Conservation (phyloP, 768 basidiomycete species). For the Scleroderma citrinum region DNA sequence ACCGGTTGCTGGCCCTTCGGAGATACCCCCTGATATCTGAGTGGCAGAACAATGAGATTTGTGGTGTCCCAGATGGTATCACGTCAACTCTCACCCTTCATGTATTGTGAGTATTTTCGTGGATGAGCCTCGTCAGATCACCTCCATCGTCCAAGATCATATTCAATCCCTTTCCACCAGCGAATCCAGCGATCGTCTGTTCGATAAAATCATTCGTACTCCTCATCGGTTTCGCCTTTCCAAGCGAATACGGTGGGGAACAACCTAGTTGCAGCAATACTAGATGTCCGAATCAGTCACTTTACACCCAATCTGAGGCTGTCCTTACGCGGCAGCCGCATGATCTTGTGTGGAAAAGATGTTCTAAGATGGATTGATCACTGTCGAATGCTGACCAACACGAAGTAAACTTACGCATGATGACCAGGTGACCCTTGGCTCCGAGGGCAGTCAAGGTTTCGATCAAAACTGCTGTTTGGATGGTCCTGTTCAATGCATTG, state of each 20-base stretch:
- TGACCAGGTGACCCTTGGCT: constrained; percentile 97
- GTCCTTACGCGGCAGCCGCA: constrained; percentile 87
- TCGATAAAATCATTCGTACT: constrained; percentile 98
- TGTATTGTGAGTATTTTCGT: constrained; percentile 91
- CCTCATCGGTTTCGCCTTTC: constrained; percentile 99
- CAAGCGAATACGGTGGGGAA: constrained; percentile 98
- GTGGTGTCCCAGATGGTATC: too few relatives aligned
- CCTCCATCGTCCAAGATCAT: constrained; percentile 99
- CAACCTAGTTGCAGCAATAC: constrained; percentile 96
- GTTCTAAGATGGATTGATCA: constrained; percentile 49
- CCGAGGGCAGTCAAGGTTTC: constrained; percentile 95
- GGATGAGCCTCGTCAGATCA: constrained; percentile 90
- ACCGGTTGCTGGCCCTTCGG: constrained; percentile 99
- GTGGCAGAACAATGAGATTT: constrained; percentile 1
- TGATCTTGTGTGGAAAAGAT: constrained; percentile 99
- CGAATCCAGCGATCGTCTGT: constrained; percentile 88
- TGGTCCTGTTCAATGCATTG: constrained; percentile 62
- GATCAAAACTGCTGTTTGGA: constrained; percentile 97
- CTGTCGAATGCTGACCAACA: background rate
- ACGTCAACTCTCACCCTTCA: constrained; percentile 52
- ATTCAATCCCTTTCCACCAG: constrained; percentile 79
- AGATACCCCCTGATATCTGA: constrained; percentile 91
- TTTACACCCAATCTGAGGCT: background rate
- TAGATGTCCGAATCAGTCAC: constrained; percentile 22
- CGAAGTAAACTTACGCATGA: constrained; percentile 66